Base-by-base conservation (phyloP, 1,284 basidiomycete species). In the Coniophora puteana region DNA sequence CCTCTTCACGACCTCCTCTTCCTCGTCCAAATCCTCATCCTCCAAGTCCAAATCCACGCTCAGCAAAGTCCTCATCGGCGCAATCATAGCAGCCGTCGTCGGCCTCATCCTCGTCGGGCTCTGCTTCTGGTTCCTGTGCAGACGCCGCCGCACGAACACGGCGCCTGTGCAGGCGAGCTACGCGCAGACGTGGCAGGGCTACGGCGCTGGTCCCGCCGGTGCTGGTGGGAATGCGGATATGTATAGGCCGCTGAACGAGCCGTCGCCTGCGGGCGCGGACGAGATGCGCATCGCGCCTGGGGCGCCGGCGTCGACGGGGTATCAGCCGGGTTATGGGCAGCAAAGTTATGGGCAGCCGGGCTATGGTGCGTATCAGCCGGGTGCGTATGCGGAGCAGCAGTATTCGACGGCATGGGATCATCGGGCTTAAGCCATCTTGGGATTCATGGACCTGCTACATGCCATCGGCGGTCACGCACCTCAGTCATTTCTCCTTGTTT, bases 191-290 rank as follows among this genome's bases (percentile, higher is more conserved):
- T 53, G 51, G 48, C n/a, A n/a, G n/a, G n/a, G n/a, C n/a, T n/a
- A n/a, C n/a, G n/a, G n/a, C n/a, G n/a, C n/a, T n/a, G n/a, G n/a
- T n/a, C n/a, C n/a, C n/a, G n/a, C n/a, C n/a, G n/a, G n/a, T n/a
- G 24, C 30, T 24, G 37, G 18, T 6, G 29, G 37, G 5, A 36
- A 22, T 17, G 12, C 24, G n/a, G 41, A 29, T 10, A 47, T 4
- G 18, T 62, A 58, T 40, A 47, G 24, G 6, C 46, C 35, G 4
- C 46, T 62, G 22, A 11, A 59, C 16, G 47, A 49, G 2, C 48
- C 57, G 13, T 56, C 60, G 3, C 60, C 58, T 3, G 50, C 56
- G 29, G 54, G 52, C 26, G 57, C 58, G 10, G 44, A 51, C 21
- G 60, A 58, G 5, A 49, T 61, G 26, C 48, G 56, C 17, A 56